These are phyloP conservation scores for Punica granatum DNA, from an alignment of 345 rosid species.

Conservation along the genomic window DNA sequence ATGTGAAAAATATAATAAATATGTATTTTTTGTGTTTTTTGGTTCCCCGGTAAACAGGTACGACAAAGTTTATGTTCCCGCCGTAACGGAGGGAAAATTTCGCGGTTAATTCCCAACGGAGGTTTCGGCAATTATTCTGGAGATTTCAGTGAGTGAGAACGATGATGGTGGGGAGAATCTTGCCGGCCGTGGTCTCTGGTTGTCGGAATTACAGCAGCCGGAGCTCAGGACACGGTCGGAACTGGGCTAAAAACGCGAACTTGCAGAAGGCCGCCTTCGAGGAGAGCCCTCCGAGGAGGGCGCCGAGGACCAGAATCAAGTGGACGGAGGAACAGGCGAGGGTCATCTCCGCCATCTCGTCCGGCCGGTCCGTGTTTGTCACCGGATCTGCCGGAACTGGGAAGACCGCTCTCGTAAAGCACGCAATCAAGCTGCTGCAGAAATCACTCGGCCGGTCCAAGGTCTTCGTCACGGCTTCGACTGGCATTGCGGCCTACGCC, in stretches of 20 bases:
- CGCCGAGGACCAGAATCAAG: conserved; percentile 5
- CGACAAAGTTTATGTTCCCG: too few relatives aligned
- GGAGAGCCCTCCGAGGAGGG: conserved; percentile 4
- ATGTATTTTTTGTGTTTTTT: too few relatives aligned
- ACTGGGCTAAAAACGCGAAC: neutral
- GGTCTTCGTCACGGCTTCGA: conserved; percentile 33
- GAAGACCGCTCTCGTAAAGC: conserved; percentile 20
- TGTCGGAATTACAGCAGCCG: conserved; percentile 16
- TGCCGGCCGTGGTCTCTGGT: conserved; percentile 8
- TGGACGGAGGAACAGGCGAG: conserved; percentile 32
- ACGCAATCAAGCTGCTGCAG: conserved; percentile 11
- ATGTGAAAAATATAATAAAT: too few relatives aligned
- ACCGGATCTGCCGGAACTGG: conserved; percentile 39
- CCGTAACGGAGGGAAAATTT: too few relatives aligned
- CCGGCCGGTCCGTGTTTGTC: conserved; percentile 22
- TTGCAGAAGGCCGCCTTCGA: neutral
- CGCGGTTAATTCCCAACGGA: too few relatives aligned
- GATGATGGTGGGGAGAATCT: conserved; percentile 12
- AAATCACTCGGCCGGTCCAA: conserved; percentile 8
- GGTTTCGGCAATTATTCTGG: too few relatives aligned
- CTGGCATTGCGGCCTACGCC: conserved; percentile 33
- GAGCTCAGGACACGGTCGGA: conserved; percentile 3
- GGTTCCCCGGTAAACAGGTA: too few relatives aligned
- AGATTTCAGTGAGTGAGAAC: too few relatives aligned
- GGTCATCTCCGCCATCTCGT: conserved; percentile 9